Percentiles rank a stretch among this genome's conserved stretches.
phyloP scores from a whole-genome alignment of 2,329 filamentous ascomycete species.

The Hyphodiscus sp. region DNA sequence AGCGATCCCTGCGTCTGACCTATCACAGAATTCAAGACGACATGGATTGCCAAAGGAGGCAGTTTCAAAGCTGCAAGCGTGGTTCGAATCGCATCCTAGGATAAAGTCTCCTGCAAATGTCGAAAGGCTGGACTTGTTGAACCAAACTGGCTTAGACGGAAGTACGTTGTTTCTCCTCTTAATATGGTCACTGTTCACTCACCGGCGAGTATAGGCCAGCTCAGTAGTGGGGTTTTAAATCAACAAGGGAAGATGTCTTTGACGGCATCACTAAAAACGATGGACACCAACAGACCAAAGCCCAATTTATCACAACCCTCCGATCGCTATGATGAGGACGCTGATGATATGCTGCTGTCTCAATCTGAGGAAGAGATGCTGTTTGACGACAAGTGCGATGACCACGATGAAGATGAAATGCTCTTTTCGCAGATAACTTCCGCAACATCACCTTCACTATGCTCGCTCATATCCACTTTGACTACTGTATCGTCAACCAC shows the following conservation, averaged over 20 bases:
- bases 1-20: background rate
- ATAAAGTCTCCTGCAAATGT: background rate
- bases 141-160: conserved; percentile 1
- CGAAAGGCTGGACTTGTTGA: conserved; percentile 6
- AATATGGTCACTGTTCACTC: background rate
- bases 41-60: conserved; percentile 1
- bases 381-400: background rate
- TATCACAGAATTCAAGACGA: background rate
- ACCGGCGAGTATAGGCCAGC: background rate
- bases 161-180: background rate
- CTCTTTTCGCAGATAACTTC: conserved; percentile 7
- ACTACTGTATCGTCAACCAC: conserved; percentile 1
- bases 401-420: conserved; percentile 7
- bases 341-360: background rate
- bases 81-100: background rate
- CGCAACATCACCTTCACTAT: background rate
- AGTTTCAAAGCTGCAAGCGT: conserved; percentile 1
- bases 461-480: conserved; percentile 1
- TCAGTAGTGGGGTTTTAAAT: background rate
- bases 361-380: background rate
- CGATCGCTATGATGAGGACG: background rate
- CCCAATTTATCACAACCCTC: background rate
- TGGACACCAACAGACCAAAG: background rate
- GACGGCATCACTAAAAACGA: background rate
- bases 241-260: background rate